A percentile compares a stretch with the other conserved stretches of the same genome.
These are phyloP conservation scores for Kockiozyma suomiensis DNA, from an alignment of 805 yeast genomes.

Conservation along the genomic window DNA sequence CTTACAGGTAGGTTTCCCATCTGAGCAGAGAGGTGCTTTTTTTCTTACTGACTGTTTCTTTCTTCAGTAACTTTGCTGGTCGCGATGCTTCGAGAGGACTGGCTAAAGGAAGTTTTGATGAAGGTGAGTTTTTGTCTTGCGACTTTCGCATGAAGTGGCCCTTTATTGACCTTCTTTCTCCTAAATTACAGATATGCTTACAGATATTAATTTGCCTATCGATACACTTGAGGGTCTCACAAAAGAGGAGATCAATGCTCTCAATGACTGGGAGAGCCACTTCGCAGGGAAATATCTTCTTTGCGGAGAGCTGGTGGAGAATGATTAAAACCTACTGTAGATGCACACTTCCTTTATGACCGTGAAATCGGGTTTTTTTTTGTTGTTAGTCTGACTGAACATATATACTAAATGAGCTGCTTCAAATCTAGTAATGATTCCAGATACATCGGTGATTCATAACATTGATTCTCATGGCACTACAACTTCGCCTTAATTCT, in stretches of 20 bases:
- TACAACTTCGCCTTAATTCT: conserved; percentile 20
- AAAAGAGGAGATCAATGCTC: conserved; percentile 61
- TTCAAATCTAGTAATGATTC: too few relatives aligned
- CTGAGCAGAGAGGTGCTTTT: background rate
- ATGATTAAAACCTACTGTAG: conserved; percentile 10
- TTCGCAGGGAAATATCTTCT: conserved; percentile 79
- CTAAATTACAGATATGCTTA: conserved; percentile 51
- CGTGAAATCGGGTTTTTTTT: too few relatives aligned
- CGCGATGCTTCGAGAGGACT: conserved; percentile 77
- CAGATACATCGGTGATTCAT: too few relatives aligned
- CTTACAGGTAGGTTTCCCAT: conserved; percentile 49
- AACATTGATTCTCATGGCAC: background rate
- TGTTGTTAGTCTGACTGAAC: too few relatives aligned
- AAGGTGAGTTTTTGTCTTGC: conserved; percentile 30
- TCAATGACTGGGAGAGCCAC: conserved; percentile 83
- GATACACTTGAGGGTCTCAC: conserved; percentile 68
- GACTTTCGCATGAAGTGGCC: too few relatives aligned
- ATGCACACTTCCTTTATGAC: too few relatives aligned
- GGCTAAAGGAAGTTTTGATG: conserved; percentile 61
- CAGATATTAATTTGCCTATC: conserved; percentile 72
- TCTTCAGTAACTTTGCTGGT: conserved; percentile 63
- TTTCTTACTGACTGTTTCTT: too few relatives aligned
- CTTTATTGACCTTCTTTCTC: too few relatives aligned
- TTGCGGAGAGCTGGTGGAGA: conserved; percentile 66
- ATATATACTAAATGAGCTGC: too few relatives aligned